Evolutionary conservation across 78 protist species (phyloP), one percentile per base, ranked within the genome.

Genomic region (Corallochytrium limacisporum): DNA sequence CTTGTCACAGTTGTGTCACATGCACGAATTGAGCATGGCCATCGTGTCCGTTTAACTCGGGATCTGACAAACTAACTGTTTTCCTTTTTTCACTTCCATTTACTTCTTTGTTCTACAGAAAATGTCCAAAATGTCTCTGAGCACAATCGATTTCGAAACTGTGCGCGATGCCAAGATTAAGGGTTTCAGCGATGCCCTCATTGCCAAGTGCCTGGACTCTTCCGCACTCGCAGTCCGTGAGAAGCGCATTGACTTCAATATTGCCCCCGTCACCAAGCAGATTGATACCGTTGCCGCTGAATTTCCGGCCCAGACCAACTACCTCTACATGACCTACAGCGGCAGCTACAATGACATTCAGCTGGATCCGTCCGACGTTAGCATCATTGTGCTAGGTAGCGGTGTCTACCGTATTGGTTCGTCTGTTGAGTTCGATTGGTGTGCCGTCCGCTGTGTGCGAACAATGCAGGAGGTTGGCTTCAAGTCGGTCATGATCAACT

Each of bases 231-330:
- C 46, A 10, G 82, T 88, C 31, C 77, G 92, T 22, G 32, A 37
- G 65, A n/a, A 5, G 26, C 76, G 92, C 42, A 29, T 60, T 49
- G 26, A 29, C 4, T 4, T 39, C 50, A 56, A 59, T 65, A 38
- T 92, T 51, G 5, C 39, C 36, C 97, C 97, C 18, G 28, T 54
- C 40, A 85, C 86, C 43, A 92, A 92, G 86, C 97, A 93, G 72
- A 93, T 93, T 50, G 98, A 90, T 81, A 90, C 95, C 1, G 89
- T 82, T 31, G 90, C 91, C 29, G 96, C 96, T 20, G 98, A 93
- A 80, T 86, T 69, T 49, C 98, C 98, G 22, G 93, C 94, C 13
- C 66, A 69, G 51, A 90, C 91, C 74, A 90, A 90, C 76, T 93
- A 93, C 84, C 83, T 93, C 43, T 93, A 90, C 83, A 39, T 60